phyloP scores from a whole-genome alignment of 1,284 basidiomycete genomes.

The Ceratobasidium papillatum region DNA sequence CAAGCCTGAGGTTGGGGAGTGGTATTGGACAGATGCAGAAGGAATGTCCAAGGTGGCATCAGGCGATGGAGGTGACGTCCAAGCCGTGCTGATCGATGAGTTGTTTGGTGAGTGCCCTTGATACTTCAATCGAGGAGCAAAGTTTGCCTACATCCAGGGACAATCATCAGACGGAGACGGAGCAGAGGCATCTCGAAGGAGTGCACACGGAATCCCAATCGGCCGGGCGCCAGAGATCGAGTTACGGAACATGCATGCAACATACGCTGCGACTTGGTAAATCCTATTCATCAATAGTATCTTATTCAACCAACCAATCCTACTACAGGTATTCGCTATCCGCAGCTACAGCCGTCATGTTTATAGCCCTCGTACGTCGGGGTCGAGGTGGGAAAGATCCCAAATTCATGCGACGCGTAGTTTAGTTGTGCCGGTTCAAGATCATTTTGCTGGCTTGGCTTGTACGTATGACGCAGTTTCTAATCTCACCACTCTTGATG shows the following conservation, averaged over 20 bases:
- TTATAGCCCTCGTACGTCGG: constrained; percentile 52
- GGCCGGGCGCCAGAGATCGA: constrained; percentile 88
- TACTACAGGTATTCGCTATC: constrained; percentile 56
- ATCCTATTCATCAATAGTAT: not conserved
- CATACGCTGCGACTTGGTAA: constrained; percentile 95
- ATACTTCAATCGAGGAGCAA: not conserved
- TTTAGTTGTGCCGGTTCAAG: not conserved
- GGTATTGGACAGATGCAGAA: constrained; percentile 91
- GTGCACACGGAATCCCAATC: constrained; percentile 82
- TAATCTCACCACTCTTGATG: constrained; percentile 33
- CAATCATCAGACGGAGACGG: constrained; percentile 76
- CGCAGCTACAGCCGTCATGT: constrained; percentile 56
- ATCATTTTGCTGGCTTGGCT: not conserved
- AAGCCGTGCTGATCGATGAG: constrained; percentile 87
- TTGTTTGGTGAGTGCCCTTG: constrained; percentile 72
- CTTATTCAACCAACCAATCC: not conserved
- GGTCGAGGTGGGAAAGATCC: constrained; percentile 45
- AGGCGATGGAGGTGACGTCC: constrained; percentile 71
- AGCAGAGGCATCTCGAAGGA: constrained; percentile 68
- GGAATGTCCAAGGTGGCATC: constrained; percentile 85
- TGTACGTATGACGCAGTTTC: constrained; percentile 22
- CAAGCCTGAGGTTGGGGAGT: constrained; percentile 78
- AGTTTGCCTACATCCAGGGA: constrained; percentile 26
- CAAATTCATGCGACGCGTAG: constrained; percentile 39
- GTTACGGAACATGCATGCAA: constrained; percentile 92